Percentiles rank a stretch among this genome's conserved stretches.
Conservation (phyloP, 257 asterid genomes). For the Gentiana dahurica region DNA sequence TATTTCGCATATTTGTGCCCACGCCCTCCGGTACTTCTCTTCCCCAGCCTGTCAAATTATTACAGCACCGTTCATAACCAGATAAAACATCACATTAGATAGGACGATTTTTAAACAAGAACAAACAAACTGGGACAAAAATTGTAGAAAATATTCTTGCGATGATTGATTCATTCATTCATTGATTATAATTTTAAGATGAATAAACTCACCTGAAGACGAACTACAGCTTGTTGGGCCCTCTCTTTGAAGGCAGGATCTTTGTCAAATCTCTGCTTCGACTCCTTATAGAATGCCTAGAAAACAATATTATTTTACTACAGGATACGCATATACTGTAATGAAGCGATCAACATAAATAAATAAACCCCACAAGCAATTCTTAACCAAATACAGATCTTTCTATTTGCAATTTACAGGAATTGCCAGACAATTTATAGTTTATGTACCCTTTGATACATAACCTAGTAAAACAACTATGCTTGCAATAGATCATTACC, state of each 20-base stretch:
- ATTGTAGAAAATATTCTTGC: too few species aligned
- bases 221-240: constrained; percentile 87
- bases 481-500: too few species aligned
- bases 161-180: not conserved
- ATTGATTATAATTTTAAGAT: not conserved
- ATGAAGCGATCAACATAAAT: too few species aligned
- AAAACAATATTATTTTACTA: constrained; percentile 4
- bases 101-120: not conserved
- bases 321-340: too few species aligned
- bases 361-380: too few species aligned
- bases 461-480: too few species aligned
- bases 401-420: too few species aligned
- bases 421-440: too few species aligned
- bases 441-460: not conserved
- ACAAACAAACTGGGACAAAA: too few species aligned
- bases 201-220: constrained; percentile 67
- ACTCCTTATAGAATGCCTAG: constrained; percentile 81
- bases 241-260: constrained; percentile 77
- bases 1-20: constrained; percentile 79
- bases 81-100: not conserved
- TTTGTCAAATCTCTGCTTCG: constrained; percentile 68
- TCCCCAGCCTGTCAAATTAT: constrained; percentile 55
- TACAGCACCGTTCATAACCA: constrained; percentile 2
- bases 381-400: too few species aligned
- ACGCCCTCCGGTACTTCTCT: constrained; percentile 65